These are phyloP conservation scores for Rosa chinensis DNA, from an alignment of 306 rosid genomes.

Conservation along the genomic window DNA sequence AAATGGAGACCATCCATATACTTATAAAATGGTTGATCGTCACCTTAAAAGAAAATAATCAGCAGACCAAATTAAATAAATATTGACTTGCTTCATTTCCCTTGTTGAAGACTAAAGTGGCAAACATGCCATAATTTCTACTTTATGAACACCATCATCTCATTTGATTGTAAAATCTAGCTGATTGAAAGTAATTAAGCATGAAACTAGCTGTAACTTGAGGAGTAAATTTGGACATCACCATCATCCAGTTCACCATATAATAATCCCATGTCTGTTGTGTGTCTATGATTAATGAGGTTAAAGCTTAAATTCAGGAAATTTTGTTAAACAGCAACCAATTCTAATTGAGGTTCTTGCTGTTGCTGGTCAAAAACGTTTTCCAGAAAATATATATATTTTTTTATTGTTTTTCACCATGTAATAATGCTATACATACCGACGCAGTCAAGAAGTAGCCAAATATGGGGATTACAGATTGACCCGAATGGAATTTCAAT, in stretches of 20 bases:
- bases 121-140: constrained; percentile 13
- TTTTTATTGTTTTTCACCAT: no score
- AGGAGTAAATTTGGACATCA: background rate
- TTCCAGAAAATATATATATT: constrained; percentile 18
- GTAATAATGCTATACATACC: no score
- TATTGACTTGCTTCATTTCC: background rate
- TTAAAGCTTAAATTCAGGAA: background rate
- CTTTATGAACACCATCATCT: constrained; percentile 7
- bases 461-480: no score
- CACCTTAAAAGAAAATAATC: background rate
- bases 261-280: background rate
- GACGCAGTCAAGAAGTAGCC: no score
- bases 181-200: background rate
- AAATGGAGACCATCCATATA: constrained; percentile 1
- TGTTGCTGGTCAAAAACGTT: constrained; percentile 37
- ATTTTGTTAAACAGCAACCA: background rate
- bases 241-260: background rate
- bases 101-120: background rate
- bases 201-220: background rate
- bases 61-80: background rate
- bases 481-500: no score
- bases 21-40: background rate
- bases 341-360: constrained; percentile 13
- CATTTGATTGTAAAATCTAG: background rate
- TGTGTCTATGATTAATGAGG: background rate